Conservation (phyloP, 2,329 filamentous ascomycete species). For the Pleurostoma richardsiae region DNA sequence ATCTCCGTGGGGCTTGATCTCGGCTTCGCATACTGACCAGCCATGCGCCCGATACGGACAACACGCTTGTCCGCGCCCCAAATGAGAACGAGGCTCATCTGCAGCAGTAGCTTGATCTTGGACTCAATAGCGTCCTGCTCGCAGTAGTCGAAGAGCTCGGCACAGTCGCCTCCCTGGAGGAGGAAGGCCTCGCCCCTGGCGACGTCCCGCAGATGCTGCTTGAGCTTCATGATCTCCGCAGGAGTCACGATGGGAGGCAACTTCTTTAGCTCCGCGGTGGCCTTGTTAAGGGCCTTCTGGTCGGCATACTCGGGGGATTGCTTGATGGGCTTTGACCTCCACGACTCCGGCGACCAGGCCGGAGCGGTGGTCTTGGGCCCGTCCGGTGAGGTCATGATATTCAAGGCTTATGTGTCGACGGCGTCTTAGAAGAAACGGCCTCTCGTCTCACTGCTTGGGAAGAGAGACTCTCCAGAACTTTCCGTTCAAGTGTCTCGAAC, state of each 20-base stretch:
- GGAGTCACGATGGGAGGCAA: slow-evolving; percentile 78
- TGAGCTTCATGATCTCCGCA: slow-evolving; percentile 74
- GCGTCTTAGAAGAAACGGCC: too few relatives aligned
- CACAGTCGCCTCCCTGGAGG: slow-evolving; percentile 93
- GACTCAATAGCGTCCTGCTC: slow-evolving; percentile 83
- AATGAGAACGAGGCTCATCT: slow-evolving; percentile 95
- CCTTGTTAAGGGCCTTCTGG: slow-evolving; percentile 49
- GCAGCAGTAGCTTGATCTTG: slow-evolving; percentile 92
- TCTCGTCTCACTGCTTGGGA: too few relatives aligned
- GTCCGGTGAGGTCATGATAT: slow-evolving; percentile 4
- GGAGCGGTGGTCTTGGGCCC: slow-evolving; percentile 1
- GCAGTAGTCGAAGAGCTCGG: slow-evolving; percentile 96
- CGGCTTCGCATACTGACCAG: slow-evolving; percentile 96
- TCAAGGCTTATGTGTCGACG: background rate
- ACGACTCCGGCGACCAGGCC: slow-evolving; percentile 60
- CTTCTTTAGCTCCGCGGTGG: slow-evolving; percentile 58
- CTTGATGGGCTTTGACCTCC: slow-evolving; percentile 74
- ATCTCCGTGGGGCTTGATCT: slow-evolving; percentile 83
- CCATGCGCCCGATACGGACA: slow-evolving; percentile 91
- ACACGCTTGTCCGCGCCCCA: slow-evolving; percentile 80
- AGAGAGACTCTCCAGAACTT: too few relatives aligned
- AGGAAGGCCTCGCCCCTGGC: slow-evolving; percentile 88
- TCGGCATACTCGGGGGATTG: slow-evolving; percentile 70
- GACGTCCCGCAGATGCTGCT: slow-evolving; percentile 75
- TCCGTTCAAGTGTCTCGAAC: too few relatives aligned